Conservation (phyloP, 495 filamentous ascomycete species). For the Xylaria castorea region DNA sequence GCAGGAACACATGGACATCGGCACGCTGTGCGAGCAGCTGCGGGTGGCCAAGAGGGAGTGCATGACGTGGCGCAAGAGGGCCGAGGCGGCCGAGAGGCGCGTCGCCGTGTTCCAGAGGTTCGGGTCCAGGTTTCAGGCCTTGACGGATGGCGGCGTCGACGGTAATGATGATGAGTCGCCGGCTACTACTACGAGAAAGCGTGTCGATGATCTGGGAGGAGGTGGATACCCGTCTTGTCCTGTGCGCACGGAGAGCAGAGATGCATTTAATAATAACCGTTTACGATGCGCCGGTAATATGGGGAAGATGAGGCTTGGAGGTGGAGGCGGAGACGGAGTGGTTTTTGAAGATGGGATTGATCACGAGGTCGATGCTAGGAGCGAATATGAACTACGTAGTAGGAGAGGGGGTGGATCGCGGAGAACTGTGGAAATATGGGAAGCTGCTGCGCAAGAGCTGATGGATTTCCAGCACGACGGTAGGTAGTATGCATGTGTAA, state of each 20-base stretch:
- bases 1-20: conserved; percentile 46
- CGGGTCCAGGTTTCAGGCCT: conserved; percentile 34
- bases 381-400: neutral
- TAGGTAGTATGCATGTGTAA: neutral
- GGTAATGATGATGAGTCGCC: neutral
- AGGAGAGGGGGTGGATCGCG: neutral
- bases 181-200: no score
- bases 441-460: conserved; percentile 32
- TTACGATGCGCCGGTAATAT: conserved; percentile 24
- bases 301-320: neutral
- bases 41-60: conserved; percentile 51
- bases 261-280: conserved; percentile 19
- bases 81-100: conserved; percentile 57
- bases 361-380: neutral
- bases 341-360: conserved; percentile 1
- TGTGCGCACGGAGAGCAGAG: conserved; percentile 29
- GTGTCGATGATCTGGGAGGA: neutral
- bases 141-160: conserved; percentile 29
- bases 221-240: neutral
- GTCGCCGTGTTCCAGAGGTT: conserved; percentile 47
- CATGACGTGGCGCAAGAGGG: conserved; percentile 56
- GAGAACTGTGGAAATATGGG: conserved; percentile 31
- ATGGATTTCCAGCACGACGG: conserved; percentile 10
- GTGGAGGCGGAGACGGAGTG: neutral
- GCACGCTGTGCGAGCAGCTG: conserved; percentile 52